Evolutionary conservation across 257 asterid genomes (phyloP).

Genomic region (Capsicum rhomboideum): DNA sequence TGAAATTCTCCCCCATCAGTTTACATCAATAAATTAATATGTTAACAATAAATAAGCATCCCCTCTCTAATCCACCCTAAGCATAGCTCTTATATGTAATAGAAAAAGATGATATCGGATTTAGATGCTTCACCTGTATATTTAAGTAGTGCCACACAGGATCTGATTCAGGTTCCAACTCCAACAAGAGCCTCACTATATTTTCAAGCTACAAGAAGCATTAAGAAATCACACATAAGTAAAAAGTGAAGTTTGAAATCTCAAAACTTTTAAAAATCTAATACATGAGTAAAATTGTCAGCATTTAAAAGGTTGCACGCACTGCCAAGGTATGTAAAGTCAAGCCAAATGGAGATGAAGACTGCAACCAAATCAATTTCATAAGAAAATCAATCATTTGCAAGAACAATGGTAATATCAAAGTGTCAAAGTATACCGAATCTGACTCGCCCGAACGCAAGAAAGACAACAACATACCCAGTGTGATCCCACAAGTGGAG

Average conservation of each 20-base stretch:
- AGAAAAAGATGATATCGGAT: background rate
- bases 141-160: constrained; percentile 91
- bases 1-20: background rate
- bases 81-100: background rate
- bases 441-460: background rate
- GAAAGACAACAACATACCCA: background rate
- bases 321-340: background rate
- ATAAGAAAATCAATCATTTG: background rate
- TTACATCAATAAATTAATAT: background rate
- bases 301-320: background rate
- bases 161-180: constrained; percentile 96
- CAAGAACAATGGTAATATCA: background rate
- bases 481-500: background rate
- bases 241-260: background rate
- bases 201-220: constrained; percentile 86
- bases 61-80: background rate
- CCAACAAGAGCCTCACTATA: constrained; percentile 82
- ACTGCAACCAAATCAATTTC: background rate
- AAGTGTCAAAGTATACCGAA: background rate
- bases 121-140: constrained; percentile 54
- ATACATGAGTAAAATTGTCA: background rate
- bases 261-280: background rate
- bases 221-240: constrained; percentile 8
- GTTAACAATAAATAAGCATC: background rate
- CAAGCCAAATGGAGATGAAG: background rate